These are phyloP conservation scores for Withania somnifera DNA, from an alignment of 305 asterid species.

Conservation along the genomic window DNA sequence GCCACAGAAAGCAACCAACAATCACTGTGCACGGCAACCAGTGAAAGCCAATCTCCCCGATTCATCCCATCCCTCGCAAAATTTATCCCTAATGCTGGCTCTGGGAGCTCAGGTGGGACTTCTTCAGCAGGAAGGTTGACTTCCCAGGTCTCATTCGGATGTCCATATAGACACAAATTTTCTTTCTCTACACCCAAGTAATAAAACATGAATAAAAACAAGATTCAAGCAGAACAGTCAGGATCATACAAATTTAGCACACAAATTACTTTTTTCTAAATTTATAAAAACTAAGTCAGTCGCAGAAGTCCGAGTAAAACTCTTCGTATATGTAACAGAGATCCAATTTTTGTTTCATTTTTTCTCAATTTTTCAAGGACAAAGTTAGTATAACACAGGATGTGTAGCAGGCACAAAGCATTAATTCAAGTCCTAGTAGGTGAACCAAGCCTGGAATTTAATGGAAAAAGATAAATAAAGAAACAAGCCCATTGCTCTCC, in stretches of 20 bases:
- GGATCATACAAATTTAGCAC: not conserved
- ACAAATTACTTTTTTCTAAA: not conserved
- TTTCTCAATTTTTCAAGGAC: not conserved
- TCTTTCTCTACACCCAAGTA: constrained; percentile 48
- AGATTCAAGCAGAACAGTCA: not conserved
- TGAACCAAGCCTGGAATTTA: not conserved
- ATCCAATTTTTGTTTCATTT: not conserved
- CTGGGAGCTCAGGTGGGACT: constrained; percentile 90
- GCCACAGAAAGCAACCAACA: constrained; percentile 88
- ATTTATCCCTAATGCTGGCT: constrained; percentile 82
- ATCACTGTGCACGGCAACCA: constrained; percentile 79
- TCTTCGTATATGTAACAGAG: not conserved
- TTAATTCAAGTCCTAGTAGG: not conserved
- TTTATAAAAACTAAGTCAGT: not conserved
- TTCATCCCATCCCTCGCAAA: constrained; percentile 87
- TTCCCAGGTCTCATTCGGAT: constrained; percentile 74
- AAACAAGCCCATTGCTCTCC: not conserved
- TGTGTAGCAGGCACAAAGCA: not conserved
- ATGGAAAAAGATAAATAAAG: not conserved
- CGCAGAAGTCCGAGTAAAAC: not conserved
- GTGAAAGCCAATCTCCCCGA: constrained; percentile 72
- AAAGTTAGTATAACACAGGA: not conserved
- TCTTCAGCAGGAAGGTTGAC: constrained; percentile 85
- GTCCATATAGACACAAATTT: constrained; percentile 74
- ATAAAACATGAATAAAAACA: not conserved